phyloP scores from a whole-genome alignment of 805 yeast genomes.

The Yarrowia bubula region DNA sequence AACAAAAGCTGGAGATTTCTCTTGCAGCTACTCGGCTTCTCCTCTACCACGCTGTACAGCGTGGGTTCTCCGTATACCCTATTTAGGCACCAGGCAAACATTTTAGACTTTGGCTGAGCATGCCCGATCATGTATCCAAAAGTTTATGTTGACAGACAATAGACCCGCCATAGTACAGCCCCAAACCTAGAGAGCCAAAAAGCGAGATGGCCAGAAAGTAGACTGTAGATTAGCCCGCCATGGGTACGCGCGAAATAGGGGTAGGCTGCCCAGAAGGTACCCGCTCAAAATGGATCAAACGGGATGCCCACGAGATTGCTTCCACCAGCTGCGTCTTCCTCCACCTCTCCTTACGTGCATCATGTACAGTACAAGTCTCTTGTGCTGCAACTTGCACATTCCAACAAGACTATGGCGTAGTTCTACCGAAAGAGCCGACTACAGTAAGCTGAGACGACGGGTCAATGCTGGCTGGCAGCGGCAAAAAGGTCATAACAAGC shows the following conservation, averaged over 20 bases:
- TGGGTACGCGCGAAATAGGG: background rate
- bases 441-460: background rate
- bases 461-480: too few species aligned
- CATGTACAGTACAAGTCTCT: background rate
- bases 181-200: background rate
- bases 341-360: slow-evolving; percentile 4
- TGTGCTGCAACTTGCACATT: slow-evolving; percentile 6
- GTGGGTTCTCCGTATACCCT: slow-evolving; percentile 1
- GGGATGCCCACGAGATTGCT: too few species aligned
- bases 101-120: background rate
- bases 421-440: background rate
- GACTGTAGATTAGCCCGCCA: background rate
- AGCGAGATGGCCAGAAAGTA: background rate
- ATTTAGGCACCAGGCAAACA: slow-evolving; percentile 12
- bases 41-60: background rate
- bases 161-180: background rate
- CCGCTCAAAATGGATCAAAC: background rate
- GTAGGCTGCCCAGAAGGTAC: background rate
- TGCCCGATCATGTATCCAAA: background rate
- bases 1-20: background rate
- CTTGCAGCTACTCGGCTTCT: background rate
- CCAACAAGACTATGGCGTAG: background rate
- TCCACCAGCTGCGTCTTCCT: background rate
- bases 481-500: background rate
- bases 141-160: background rate